Conservation (phyloP, 2,329 filamentous ascomycete genomes). For the Metarhizium guizhouense region DNA sequence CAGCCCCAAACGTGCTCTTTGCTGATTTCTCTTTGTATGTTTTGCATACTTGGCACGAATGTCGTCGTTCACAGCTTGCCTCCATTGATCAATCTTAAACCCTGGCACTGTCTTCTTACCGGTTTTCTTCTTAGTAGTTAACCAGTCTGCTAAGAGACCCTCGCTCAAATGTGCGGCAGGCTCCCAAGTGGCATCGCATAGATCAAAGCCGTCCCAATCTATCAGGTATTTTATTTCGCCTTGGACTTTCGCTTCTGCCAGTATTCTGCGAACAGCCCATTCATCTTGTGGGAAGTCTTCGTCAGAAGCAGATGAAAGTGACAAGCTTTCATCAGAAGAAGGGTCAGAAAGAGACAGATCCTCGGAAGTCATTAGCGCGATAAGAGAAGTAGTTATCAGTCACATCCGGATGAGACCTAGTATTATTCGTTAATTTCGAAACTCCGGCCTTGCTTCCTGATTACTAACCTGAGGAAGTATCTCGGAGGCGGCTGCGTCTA, state of each 20-base stretch:
- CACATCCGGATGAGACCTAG: background rate
- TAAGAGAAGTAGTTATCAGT: background rate
- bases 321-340: conserved; percentile 17
- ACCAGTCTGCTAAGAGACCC: conserved; percentile 34
- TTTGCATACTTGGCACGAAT: conserved; percentile 22
- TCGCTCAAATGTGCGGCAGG: conserved; percentile 32
- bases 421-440: background rate
- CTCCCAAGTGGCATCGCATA: conserved; percentile 40
- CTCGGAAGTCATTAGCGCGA: background rate
- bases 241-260: conserved; percentile 32
- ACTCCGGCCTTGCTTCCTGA: background rate
- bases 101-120: conserved; percentile 20
- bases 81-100: conserved; percentile 30
- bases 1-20: conserved; percentile 28
- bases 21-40: conserved; percentile 34
- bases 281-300: conserved; percentile 28
- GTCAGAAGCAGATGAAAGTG: conserved; percentile 24
- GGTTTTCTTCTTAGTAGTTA: conserved; percentile 27
- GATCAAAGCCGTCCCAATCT: conserved; percentile 26
- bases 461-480: background rate
- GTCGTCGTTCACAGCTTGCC: conserved; percentile 21
- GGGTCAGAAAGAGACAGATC: background rate
- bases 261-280: conserved; percentile 42
- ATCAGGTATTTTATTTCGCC: conserved; percentile 23
- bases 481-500: background rate